Percentiles rank a stretch among this genome's conserved stretches.
phyloP scores from a whole-genome alignment of 2,329 filamentous ascomycete species.

The Alternaria ventricosa region DNA sequence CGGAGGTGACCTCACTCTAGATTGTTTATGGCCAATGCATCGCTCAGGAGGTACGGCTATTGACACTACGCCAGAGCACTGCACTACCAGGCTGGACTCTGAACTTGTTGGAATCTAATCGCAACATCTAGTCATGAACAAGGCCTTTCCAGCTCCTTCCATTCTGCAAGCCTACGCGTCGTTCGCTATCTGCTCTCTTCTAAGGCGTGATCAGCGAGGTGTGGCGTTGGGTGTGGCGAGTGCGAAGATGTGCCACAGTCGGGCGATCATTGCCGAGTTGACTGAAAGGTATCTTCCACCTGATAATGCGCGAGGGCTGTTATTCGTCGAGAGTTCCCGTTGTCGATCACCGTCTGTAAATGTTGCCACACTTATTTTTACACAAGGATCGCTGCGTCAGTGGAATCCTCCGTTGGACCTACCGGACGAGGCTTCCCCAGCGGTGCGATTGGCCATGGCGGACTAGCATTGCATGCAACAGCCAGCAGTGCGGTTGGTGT shows the following conservation, averaged over 20 bases:
- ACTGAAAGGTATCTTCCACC: conserved; percentile 29
- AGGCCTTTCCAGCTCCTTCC: conserved; percentile 5
- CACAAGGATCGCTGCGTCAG: conserved; percentile 16
- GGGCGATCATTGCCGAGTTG: conserved; percentile 25
- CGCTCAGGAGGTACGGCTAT: conserved; percentile 14
- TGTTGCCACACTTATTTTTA: conserved; percentile 46
- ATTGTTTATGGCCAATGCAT: conserved; percentile 23
- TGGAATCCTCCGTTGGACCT: conserved; percentile 21
- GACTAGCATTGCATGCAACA: conserved; percentile 13
- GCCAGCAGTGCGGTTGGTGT: conserved; percentile 10
- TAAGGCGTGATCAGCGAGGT: conserved; percentile 5
- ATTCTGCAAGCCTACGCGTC: conserved; percentile 34
- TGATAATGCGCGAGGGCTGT: conserved; percentile 35
- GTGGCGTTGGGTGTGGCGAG: conserved; percentile 14
- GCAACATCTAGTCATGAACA: conserved; percentile 13
- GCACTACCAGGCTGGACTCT: conserved; percentile 1
- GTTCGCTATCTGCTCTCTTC: conserved; percentile 7
- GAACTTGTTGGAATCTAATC: conserved; percentile 10
- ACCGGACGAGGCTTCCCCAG: conserved; percentile 19
- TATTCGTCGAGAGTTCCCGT: conserved; percentile 23
- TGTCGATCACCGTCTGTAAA: conserved; percentile 22
- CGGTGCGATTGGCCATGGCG: conserved; percentile 17
- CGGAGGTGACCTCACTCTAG: conserved; percentile 17
- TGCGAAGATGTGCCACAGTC: conserved; percentile 24
- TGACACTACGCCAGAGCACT: conserved; percentile 3